phyloP scores from a whole-genome alignment of 805 yeast species.

The Barnettozyma wickerhamii region DNA sequence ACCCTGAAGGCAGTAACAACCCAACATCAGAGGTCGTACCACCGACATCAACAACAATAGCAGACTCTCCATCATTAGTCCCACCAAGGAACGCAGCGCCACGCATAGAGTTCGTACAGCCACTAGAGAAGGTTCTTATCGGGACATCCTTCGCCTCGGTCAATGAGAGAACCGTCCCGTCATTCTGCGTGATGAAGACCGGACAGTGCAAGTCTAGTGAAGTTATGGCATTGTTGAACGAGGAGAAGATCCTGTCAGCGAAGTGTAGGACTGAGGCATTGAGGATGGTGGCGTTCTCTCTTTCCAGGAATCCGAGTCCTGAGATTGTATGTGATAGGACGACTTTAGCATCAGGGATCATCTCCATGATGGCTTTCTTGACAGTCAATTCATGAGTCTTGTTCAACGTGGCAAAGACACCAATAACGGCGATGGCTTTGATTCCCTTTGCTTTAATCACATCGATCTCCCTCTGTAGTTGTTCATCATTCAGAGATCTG shows the following conservation, averaged over 20 bases:
- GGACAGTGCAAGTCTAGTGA: conserved; percentile 34
- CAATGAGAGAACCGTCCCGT: conserved; percentile 41
- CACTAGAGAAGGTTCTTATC: conserved; percentile 45
- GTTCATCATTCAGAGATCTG: conserved; percentile 28
- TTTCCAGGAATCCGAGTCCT: conserved; percentile 40
- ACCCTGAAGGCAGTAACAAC: conserved; percentile 38
- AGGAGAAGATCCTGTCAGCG: conserved; percentile 37
- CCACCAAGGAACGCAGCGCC: conserved; percentile 41
- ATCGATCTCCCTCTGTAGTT: conserved; percentile 25
- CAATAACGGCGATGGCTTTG: conserved; percentile 35
- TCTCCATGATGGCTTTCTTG: conserved; percentile 28
- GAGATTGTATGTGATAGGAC: conserved; percentile 39
- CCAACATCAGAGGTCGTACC: conserved; percentile 53
- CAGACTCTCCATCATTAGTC: conserved; percentile 18
- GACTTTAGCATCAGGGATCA: conserved; percentile 32
- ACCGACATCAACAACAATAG: conserved; percentile 44
- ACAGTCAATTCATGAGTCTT: conserved; percentile 33
- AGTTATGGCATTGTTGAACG: conserved; percentile 35
- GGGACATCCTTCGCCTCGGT: conserved; percentile 37
- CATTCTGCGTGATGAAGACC: conserved; percentile 40
- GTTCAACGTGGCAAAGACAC: conserved; percentile 36
- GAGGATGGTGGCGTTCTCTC: conserved; percentile 44
- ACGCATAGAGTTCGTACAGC: conserved; percentile 45
- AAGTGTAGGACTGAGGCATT: conserved; percentile 41
- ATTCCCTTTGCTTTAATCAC: conserved; percentile 31